Evolutionary conservation across 1,284 basidiomycete species (phyloP).

Genomic region (Athelia psychrophila): DNA sequence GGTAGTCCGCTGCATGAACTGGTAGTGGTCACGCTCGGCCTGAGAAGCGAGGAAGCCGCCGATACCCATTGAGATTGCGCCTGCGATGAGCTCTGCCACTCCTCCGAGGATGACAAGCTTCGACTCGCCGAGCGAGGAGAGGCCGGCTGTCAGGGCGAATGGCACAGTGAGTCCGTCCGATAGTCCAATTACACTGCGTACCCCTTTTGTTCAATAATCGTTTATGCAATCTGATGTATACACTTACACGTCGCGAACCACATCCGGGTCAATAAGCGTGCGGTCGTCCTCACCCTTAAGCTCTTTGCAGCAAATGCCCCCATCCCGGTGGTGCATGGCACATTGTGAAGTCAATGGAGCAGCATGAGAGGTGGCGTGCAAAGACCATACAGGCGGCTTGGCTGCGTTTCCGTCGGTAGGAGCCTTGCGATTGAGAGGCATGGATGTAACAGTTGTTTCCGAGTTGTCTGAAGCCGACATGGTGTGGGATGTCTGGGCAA

Average conservation of each 20-base stretch:
- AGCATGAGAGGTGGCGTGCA: conserved; percentile 39
- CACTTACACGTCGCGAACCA: conserved; percentile 78
- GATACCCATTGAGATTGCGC: conserved; percentile 97
- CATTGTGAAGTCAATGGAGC: conserved; percentile 59
- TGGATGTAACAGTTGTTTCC: background rate
- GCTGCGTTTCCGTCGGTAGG: background rate
- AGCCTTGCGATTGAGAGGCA: background rate
- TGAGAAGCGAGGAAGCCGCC: conserved; percentile 97
- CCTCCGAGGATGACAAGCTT: conserved; percentile 89
- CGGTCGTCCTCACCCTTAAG: conserved; percentile 76
- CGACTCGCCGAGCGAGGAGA: conserved; percentile 88
- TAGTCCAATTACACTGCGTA: conserved; percentile 85
- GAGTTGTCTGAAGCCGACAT: too few relatives aligned
- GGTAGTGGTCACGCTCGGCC: conserved; percentile 93
- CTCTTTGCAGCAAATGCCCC: conserved; percentile 81
- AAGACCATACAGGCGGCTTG: conserved; percentile 62
- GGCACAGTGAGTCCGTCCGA: conserved; percentile 96
- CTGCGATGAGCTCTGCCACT: conserved; percentile 89
- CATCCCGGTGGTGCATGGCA: conserved; percentile 46
- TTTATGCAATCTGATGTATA: background rate
- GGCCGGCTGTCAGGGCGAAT: conserved; percentile 86
- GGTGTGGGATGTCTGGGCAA: too few relatives aligned
- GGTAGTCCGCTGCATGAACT: conserved; percentile 75
- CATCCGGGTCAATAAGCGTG: conserved; percentile 78
- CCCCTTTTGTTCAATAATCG: conserved; percentile 7